Percentiles rank a stretch among this genome's conserved stretches.
phyloP scores from a whole-genome alignment of 2,329 filamentous ascomycete genomes.

The Ciborinia camelliae region DNA sequence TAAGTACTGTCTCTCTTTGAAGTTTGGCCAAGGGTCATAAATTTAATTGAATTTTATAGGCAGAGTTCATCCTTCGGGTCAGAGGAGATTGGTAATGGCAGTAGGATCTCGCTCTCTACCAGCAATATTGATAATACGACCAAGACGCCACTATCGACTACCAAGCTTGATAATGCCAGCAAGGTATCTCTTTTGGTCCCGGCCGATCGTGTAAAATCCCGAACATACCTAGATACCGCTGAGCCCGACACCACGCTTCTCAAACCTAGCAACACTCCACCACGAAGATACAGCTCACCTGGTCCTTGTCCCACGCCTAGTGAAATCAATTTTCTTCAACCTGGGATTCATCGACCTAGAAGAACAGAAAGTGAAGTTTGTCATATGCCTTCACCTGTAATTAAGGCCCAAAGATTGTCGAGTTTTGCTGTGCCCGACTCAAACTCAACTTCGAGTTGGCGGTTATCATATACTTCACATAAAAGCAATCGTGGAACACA shows the following conservation, averaged over 20 bases:
- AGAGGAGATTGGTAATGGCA: background rate
- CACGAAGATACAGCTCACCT: conserved; percentile 30
- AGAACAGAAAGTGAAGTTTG: conserved; percentile 27
- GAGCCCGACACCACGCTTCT: conserved; percentile 20
- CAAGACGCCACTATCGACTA: background rate
- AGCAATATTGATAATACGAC: conserved; percentile 1
- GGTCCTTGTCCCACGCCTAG: conserved; percentile 19
- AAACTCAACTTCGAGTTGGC: conserved; percentile 32
- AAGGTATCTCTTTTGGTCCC: background rate
- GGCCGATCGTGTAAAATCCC: background rate
- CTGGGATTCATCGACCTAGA: conserved; percentile 18
- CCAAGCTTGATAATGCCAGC: conserved; percentile 4
- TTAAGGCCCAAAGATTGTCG: conserved; percentile 30
- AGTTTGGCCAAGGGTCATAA: background rate
- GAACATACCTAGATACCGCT: background rate
- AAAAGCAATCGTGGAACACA: conserved; percentile 27
- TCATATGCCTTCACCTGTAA: conserved; percentile 27
- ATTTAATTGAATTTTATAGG: background rate
- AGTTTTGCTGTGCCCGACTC: conserved; percentile 27
- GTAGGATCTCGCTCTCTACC: conserved; percentile 1
- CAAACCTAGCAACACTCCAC: conserved; percentile 21
- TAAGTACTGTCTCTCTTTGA: background rate
- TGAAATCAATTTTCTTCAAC: conserved; percentile 14
- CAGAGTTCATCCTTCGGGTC: conserved; percentile 4
- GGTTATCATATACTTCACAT: conserved; percentile 33